These are phyloP conservation scores for Leccinum arenicola DNA, from an alignment of 768 basidiomycete species.

Conservation along the genomic window DNA sequence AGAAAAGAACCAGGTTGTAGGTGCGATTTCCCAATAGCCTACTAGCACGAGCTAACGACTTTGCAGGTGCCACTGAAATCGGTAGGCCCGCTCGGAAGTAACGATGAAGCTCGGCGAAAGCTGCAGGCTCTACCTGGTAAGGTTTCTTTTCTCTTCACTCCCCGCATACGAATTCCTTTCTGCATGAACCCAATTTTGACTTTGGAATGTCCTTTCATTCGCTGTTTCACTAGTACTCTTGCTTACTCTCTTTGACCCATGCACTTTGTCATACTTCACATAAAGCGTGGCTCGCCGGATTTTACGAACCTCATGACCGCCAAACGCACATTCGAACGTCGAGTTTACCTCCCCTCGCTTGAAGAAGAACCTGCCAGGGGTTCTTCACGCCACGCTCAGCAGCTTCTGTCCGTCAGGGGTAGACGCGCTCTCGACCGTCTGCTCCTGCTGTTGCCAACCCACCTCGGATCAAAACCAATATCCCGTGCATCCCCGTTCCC, in stretches of 20 bases:
- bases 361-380: constrained; percentile 6
- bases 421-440: constrained; percentile 13
- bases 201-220: constrained; percentile 10
- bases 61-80: background rate
- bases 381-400: constrained; percentile 1
- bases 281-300: constrained; percentile 13
- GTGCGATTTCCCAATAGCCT: background rate
- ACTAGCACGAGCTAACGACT: background rate
- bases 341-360: background rate
- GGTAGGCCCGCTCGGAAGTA: background rate
- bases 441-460: constrained; percentile 12
- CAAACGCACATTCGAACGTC: constrained; percentile 8
- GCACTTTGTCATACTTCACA: background rate
- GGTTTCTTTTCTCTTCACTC: constrained; percentile 5
- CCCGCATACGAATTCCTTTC: background rate
- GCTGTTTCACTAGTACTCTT: background rate
- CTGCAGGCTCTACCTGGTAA: constrained; percentile 11
- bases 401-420: constrained; percentile 7
- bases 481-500: constrained; percentile 3
- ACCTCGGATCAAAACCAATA: constrained; percentile 4
- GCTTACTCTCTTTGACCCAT: background rate
- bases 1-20: background rate
- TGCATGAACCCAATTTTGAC: background rate
- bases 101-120: constrained; percentile 10
- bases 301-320: constrained; percentile 23